Percentiles rank a stretch among this genome's conserved stretches.
Conservation (phyloP, 306 rosid genomes). For the Cicer cuneatum region DNA sequence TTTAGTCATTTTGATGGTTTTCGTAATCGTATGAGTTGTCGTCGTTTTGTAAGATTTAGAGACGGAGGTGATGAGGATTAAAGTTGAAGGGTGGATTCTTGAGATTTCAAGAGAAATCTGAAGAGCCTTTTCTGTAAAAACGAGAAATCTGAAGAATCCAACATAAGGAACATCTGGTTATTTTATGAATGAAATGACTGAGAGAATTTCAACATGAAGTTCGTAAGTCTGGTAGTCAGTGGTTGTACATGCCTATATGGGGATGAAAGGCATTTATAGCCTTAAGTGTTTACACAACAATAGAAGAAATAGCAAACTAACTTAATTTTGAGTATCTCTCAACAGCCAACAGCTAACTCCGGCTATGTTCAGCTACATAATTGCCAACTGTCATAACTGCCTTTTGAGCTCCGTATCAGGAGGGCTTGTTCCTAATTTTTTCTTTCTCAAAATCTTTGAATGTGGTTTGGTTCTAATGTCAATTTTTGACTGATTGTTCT, state of each 20-base stretch:
- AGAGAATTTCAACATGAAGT: neutral
- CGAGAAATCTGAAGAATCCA: too few species aligned
- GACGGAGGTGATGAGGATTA: neutral
- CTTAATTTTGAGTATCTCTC: neutral
- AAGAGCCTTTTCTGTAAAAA: too few species aligned
- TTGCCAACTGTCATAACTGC: neutral
- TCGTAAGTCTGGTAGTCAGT: neutral
- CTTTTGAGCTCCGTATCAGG: neutral
- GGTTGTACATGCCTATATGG: neutral
- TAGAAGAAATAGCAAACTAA: neutral
- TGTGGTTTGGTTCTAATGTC: neutral
- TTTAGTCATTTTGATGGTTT: constrained; percentile 6
- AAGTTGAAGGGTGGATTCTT: neutral
- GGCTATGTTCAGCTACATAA: neutral
- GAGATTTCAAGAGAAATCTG: too few species aligned
- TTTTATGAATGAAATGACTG: too few species aligned
- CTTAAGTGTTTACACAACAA: neutral
- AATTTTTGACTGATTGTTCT: neutral
- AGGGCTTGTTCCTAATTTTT: neutral
- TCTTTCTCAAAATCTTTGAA: neutral
- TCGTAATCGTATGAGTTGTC: neutral
- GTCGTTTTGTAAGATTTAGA: neutral
- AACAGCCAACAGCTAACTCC: neutral
- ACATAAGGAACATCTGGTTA: too few species aligned
- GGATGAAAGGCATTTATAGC: neutral